Evolutionary conservation across 2,329 filamentous ascomycete species (phyloP).

Genomic region (Hortaea werneckii): DNA sequence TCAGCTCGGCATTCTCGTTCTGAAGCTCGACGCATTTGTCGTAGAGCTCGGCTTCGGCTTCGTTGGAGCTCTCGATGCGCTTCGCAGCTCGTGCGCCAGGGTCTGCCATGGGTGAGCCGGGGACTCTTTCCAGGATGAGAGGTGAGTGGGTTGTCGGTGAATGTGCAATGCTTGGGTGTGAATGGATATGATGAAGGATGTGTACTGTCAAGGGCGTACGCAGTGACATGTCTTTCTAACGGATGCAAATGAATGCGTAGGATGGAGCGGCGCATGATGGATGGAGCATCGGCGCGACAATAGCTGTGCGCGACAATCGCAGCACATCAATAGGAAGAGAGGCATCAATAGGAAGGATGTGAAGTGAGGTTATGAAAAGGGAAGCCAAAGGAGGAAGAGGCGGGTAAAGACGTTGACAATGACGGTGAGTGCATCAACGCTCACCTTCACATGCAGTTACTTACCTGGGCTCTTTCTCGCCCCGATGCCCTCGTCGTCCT

Average conservation of each 20-base stretch:
- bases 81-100: background rate
- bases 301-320: background rate
- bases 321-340: background rate
- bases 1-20: background rate
- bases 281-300: background rate
- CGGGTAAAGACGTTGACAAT: background rate
- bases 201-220: too few species aligned
- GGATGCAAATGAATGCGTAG: too few species aligned
- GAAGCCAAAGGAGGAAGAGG: background rate
- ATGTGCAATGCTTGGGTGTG: background rate
- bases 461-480: too few species aligned
- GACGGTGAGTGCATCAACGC: too few species aligned
- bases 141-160: background rate
- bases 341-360: background rate
- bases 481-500: too few species aligned
- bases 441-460: too few species aligned
- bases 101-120: background rate
- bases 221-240: too few species aligned
- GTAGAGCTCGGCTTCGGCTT: background rate
- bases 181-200: background rate
- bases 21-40: background rate
- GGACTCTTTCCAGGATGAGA: background rate
- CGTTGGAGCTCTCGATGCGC: background rate
- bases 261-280: background rate
- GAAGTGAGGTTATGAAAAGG: background rate